A percentile compares a stretch with the other conserved stretches of the same genome.
Evolutionary conservation across 2,329 filamentous ascomycete species (phyloP).

Genomic region (Akanthomyces uredinophilus): DNA sequence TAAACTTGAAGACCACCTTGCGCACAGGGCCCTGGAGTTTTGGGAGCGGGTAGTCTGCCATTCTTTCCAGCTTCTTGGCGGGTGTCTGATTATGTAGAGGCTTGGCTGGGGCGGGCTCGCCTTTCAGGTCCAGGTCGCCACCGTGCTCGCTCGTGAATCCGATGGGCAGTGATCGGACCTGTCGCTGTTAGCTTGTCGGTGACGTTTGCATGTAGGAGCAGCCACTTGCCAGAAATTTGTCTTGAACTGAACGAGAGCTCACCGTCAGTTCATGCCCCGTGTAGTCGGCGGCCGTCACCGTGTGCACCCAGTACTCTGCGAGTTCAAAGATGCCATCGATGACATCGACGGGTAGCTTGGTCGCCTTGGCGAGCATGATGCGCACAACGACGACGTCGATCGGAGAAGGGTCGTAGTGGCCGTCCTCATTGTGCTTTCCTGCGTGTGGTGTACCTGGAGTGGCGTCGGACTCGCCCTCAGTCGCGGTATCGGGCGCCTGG

Average conservation of each 20-base stretch:
- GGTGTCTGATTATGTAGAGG: conserved; percentile 23
- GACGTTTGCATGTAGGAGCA: not conserved
- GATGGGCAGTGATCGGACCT: conserved; percentile 36
- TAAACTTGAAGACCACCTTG: conserved; percentile 57
- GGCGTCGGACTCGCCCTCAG: not conserved
- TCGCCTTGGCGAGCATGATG: conserved; percentile 39
- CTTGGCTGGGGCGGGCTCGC: conserved; percentile 1
- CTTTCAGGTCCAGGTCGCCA: conserved; percentile 8
- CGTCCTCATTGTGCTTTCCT: conserved; percentile 11
- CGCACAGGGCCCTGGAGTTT: conserved; percentile 46
- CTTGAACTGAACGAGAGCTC: not conserved
- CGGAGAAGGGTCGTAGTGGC: conserved; percentile 32
- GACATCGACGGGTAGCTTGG: conserved; percentile 48
- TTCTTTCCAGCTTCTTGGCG: conserved; percentile 25
- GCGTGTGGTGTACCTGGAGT: not conserved
- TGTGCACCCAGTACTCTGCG: conserved; percentile 59
- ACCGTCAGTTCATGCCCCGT: conserved; percentile 18
- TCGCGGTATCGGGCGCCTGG: not conserved
- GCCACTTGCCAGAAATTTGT: conserved; percentile 31
- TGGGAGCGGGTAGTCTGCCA: conserved; percentile 36
- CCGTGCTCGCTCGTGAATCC: conserved; percentile 29
- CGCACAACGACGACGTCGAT: conserved; percentile 47
- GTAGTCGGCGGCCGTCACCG: conserved; percentile 30
- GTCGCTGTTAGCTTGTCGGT: not conserved
- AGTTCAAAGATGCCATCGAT: conserved; percentile 52